Evolutionary conservation across 805 yeast species (phyloP).

Genomic region (Saccharomyces kudriavzevii): DNA sequence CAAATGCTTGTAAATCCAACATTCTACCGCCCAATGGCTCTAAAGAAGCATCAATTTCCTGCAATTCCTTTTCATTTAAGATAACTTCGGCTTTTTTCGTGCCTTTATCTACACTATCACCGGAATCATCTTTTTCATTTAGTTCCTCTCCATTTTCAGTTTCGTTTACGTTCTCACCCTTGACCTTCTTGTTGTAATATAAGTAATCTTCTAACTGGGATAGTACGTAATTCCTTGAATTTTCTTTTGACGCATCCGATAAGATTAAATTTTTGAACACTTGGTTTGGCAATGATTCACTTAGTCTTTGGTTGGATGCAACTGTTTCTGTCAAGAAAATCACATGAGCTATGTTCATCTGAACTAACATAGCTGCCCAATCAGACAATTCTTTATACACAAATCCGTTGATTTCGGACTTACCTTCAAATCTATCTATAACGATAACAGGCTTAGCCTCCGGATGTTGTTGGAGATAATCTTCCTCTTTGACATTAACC

Average conservation of each 20-base stretch:
- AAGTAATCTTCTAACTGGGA: slow-evolving; percentile 38
- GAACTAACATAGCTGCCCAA: slow-evolving; percentile 77
- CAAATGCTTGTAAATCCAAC: slow-evolving; percentile 85
- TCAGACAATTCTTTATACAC: slow-evolving; percentile 70
- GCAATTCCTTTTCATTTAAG: slow-evolving; percentile 14
- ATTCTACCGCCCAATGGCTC: slow-evolving; percentile 89
- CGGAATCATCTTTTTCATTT: slow-evolving; percentile 1
- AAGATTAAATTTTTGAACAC: slow-evolving; percentile 69
- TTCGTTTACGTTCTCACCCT: slow-evolving; percentile 23
- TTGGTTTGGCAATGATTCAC: slow-evolving; percentile 74
- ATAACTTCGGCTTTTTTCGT: not conserved
- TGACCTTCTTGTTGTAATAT: slow-evolving; percentile 1
- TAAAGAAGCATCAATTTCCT: slow-evolving; percentile 47
- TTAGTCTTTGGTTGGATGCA: slow-evolving; percentile 59
- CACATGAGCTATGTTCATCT: slow-evolving; percentile 81
- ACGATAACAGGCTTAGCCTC: slow-evolving; percentile 80
- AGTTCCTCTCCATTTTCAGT: slow-evolving; percentile 18
- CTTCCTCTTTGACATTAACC: slow-evolving; percentile 56
- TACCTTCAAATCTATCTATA: slow-evolving; percentile 61
- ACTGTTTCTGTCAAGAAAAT: slow-evolving; percentile 80
- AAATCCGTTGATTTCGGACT: slow-evolving; percentile 53
- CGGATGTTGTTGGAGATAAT: slow-evolving; percentile 76
- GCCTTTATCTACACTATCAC: not conserved
- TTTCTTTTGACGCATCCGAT: slow-evolving; percentile 69
- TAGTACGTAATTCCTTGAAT: slow-evolving; percentile 63